Percentiles rank a stretch among this genome's conserved stretches.
Conservation (phyloP, 2,329 filamentous ascomycete species). For the Ophiocordyceps unilateralis region DNA sequence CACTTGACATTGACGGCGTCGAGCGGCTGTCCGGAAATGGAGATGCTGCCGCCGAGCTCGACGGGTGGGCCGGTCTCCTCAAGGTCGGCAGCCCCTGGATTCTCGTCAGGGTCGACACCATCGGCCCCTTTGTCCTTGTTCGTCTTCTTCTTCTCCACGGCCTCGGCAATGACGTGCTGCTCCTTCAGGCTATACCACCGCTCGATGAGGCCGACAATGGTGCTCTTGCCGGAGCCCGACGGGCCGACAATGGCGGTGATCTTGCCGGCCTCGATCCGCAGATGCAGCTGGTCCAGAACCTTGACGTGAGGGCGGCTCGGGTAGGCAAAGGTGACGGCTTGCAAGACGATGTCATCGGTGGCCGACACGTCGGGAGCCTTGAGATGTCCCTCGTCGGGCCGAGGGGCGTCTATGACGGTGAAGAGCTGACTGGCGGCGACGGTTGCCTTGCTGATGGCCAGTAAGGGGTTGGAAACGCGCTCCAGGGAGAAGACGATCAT, state of each 20-base stretch:
- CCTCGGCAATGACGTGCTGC: constrained; percentile 32
- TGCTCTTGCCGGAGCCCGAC: constrained; percentile 88
- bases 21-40: constrained; percentile 34
- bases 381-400: constrained; percentile 16
- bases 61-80: constrained; percentile 25
- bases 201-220: constrained; percentile 65
- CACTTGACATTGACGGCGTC: constrained; percentile 43
- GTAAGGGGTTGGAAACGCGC: constrained; percentile 37
- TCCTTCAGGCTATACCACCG: constrained; percentile 50
- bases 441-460: constrained; percentile 39
- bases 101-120: constrained; percentile 11
- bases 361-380: constrained; percentile 20
- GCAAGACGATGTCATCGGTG: constrained; percentile 27
- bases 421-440: constrained; percentile 42
- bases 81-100: constrained; percentile 11
- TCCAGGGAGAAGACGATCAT: constrained; percentile 39
- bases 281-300: constrained; percentile 40
- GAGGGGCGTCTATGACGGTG: constrained; percentile 31
- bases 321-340: constrained; percentile 55
- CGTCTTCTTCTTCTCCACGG: constrained; percentile 25
- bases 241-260: constrained; percentile 83
- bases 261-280: constrained; percentile 44
- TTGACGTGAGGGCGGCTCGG: constrained; percentile 47
- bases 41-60: constrained; percentile 27
- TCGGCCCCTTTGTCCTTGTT: background rate